Evolutionary conservation across 2,329 filamentous ascomycete genomes (phyloP), one percentile per base, ranked within the genome.

Genomic region (Endoconidiophora laricicola): DNA sequence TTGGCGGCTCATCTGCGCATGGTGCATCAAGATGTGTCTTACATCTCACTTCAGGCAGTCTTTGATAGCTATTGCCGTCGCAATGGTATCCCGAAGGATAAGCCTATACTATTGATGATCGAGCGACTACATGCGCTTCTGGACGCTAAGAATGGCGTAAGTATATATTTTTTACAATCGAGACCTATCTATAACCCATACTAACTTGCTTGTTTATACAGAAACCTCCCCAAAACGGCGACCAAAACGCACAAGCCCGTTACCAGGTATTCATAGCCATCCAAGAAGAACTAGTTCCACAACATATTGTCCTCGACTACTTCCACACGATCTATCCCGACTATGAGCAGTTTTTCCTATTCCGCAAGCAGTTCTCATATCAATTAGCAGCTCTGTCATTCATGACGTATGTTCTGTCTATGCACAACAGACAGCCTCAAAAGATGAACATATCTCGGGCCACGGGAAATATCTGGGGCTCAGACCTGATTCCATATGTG

Each of bases 331-430:
- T 80, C 4, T 96, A 91, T 66, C 83, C 87, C 26, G 82, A 85
- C 55, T 98, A 86, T 64, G 78, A 84, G 43, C 88, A 95, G 59
- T 95, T 96, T 71, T 98, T 90, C 87, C 76, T 98, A 52, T 99
- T 99, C 85, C 84, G 91, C 53, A 81, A 88, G 53, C 88, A 94
- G 57, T 94, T 98, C 67, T 84, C 86, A 20, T 95, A 96, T 69
- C 91, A 98, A 66, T 81, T 94, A 54, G 90, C 91, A 18, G 79
- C 88, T 1, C 74, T 96, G 56, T 94, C 91, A 1, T 98, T 98
- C 68, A 94, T 98, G 83, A 96, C 91, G 3, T 98, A 96, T 62
- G 83, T 95, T 53, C 82, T 99, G 69, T 90, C 90, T 68, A 96
- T 98, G 79, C 86, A 90, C 62, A 86, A 86, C 63, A 84, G 91